Evolutionary conservation across 345 rosid species (phyloP).

Genomic region (thale cress (Arabidopsis thaliana)): DNA sequence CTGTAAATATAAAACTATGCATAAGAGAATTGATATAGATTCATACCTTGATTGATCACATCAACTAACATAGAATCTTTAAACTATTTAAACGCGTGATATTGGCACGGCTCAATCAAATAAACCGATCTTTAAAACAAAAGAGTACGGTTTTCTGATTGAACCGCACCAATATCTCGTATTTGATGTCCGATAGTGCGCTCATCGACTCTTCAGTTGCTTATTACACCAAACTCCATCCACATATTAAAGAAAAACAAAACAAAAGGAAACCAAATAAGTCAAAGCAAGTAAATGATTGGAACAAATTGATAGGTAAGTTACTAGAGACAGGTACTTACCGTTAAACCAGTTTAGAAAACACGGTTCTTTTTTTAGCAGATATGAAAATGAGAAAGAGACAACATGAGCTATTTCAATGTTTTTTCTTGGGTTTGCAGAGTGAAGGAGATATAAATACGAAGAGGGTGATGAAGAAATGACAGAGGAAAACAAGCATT

Average conservation of each 20-base stretch:
- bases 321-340: conserved; percentile 12
- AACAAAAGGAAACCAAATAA: neutral
- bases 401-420: conserved; percentile 26
- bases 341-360: conserved; percentile 11
- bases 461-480: conserved; percentile 40
- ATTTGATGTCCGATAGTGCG: neutral
- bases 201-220: neutral
- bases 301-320: neutral
- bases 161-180: conserved; percentile 94
- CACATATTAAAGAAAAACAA: neutral
- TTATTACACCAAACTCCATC: neutral
- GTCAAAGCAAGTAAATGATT: conserved; percentile 13
- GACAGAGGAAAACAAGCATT: conserved; percentile 53
- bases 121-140: conserved; percentile 44
- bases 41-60: conserved; percentile 18
- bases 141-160: conserved; percentile 57
- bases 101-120: conserved; percentile 99
- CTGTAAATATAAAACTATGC: conserved; percentile 2
- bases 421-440: conserved; percentile 28
- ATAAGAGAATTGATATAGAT: neutral
- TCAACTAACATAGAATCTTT: neutral
- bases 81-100: conserved; percentile 54
- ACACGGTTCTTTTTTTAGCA: neutral
- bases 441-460: conserved; percentile 39
- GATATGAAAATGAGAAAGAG: conserved; percentile 25